Evolutionary conservation across 768 basidiomycete genomes (phyloP).

Genomic region (Xerocomus spinulosus): DNA sequence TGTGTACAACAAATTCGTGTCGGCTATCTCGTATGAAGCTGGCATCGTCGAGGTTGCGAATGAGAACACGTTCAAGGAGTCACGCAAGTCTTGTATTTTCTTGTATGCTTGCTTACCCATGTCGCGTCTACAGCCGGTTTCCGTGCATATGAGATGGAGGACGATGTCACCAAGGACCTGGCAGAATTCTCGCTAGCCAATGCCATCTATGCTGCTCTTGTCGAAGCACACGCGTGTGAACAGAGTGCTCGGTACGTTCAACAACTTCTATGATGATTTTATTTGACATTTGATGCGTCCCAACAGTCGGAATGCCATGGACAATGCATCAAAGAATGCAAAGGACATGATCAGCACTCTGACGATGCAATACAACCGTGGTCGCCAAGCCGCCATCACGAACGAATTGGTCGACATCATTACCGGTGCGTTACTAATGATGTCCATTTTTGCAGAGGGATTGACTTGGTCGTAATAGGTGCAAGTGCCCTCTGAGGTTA

Average conservation of each 20-base stretch:
- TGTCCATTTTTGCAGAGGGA: neutral
- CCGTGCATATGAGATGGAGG: constrained; percentile 96
- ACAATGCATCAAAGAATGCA: constrained; percentile 99
- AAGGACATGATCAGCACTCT: constrained; percentile 84
- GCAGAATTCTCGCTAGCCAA: constrained; percentile 96
- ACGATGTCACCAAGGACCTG: constrained; percentile 89
- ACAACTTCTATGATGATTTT: too few species aligned
- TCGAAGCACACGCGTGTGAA: constrained; percentile 95
- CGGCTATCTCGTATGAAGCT: constrained; percentile 88
- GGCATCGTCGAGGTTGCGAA: constrained; percentile 72
- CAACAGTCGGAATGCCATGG: constrained; percentile 91
- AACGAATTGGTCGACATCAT: constrained; percentile 93
- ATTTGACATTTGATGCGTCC: neutral
- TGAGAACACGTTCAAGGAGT: constrained; percentile 74
- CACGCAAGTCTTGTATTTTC: constrained; percentile 48
- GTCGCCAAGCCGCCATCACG: constrained; percentile 96
- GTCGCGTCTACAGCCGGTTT: constrained; percentile 61
- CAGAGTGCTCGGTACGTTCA: constrained; percentile 73
- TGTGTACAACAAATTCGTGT: constrained; percentile 82
- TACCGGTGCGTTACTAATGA: constrained; percentile 53
- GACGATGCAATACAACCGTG: constrained; percentile 96
- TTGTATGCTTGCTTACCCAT: neutral
- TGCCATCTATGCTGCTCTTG: constrained; percentile 89
- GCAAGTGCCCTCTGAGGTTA: constrained; percentile 44
- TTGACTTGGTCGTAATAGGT: constrained; percentile 27